Conservation (phyloP, 78 protist genomes). For the Isochrysis galbana region DNA sequence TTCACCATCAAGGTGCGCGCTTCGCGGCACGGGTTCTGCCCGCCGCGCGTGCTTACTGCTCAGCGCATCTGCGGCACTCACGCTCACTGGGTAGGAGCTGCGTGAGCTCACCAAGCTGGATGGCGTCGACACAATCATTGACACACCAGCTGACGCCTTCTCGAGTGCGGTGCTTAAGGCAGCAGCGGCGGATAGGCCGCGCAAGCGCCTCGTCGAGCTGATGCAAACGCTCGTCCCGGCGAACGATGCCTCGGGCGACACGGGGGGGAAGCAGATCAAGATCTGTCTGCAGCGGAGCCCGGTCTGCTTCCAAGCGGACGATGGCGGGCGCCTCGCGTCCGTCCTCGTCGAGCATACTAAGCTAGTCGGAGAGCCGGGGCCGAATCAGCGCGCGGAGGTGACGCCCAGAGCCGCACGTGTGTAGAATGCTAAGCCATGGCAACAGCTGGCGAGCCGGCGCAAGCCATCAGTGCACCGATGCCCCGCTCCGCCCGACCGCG, state of each 20-base stretch:
- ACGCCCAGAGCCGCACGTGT: too few species aligned
- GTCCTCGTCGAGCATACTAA: neutral
- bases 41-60: too few species aligned
- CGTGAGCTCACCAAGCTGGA: constrained; percentile 17
- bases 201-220: neutral
- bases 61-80: too few species aligned
- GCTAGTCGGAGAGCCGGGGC: neutral
- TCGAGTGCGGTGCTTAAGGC: neutral
- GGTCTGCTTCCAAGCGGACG: neutral
- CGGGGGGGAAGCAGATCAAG: neutral
- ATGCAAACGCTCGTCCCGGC: neutral
- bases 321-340: neutral
- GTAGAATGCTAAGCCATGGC: too few species aligned
- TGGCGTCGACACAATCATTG: neutral
- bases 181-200: neutral
- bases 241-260: neutral
- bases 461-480: too few species aligned
- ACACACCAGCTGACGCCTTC: neutral
- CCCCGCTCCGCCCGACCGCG: too few species aligned
- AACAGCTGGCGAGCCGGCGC: too few species aligned
- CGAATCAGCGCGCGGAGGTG: neutral
- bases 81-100: too few species aligned
- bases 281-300: neutral
- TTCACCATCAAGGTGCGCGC: constrained; percentile 22
- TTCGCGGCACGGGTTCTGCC: too few species aligned